phyloP scores from a whole-genome alignment of 139 green algal genomes.

The Picochlorum sp. region DNA sequence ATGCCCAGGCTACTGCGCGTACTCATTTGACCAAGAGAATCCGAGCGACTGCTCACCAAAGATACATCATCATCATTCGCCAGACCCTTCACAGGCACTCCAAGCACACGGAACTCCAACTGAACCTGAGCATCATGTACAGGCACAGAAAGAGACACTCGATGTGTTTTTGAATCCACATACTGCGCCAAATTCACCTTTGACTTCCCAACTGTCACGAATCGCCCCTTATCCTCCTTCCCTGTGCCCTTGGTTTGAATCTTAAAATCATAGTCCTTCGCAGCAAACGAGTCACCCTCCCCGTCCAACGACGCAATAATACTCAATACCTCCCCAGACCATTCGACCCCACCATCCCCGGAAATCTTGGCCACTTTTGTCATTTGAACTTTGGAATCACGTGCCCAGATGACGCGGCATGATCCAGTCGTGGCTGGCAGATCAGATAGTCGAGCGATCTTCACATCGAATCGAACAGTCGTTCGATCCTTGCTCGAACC shows the following conservation, averaged over 20 bases:
- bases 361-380: slow-evolving; percentile 37
- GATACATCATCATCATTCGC: slow-evolving; percentile 6
- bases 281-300: slow-evolving; percentile 21
- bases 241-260: no score
- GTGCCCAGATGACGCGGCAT: slow-evolving; percentile 45
- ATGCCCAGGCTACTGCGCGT: not conserved
- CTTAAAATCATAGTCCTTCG: slow-evolving; percentile 39
- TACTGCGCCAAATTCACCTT: slow-evolving; percentile 7
- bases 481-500: not conserved
- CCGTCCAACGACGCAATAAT: no score
- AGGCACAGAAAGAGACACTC: slow-evolving; percentile 5
- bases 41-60: slow-evolving; percentile 19
- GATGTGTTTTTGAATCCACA: not conserved
- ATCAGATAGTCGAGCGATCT: slow-evolving; percentile 37
- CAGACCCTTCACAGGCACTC: not conserved
- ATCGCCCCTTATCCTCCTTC: not conserved
- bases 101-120: not conserved
- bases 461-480: slow-evolving; percentile 44
- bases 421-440: slow-evolving; percentile 34
- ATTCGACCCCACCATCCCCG: slow-evolving; percentile 20
- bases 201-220: slow-evolving; percentile 3
- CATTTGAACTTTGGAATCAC: slow-evolving; percentile 52
- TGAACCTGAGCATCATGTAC: not conserved
- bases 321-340: no score
- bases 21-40: not conserved